A percentile compares a stretch with the other conserved stretches of the same genome.
phyloP scores from a whole-genome alignment of 2,329 filamentous ascomycete genomes.

The Hypoxylon sp. region DNA sequence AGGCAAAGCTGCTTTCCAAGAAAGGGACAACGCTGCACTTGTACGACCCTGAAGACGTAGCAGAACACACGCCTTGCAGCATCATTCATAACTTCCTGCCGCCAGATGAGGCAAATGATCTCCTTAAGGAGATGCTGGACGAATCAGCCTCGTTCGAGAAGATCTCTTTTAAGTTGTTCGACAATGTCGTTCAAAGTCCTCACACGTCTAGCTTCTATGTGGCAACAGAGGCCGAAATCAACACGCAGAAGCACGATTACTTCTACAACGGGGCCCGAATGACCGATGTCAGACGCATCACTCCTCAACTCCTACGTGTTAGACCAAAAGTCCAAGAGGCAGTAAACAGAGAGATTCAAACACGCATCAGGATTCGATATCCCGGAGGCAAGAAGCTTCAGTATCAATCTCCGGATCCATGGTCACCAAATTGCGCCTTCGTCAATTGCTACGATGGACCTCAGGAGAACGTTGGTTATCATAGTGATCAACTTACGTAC shows the following conservation, averaged over 20 bases:
- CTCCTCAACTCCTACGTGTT: constrained; percentile 78
- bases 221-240: constrained; percentile 76
- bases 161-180: constrained; percentile 86
- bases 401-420: constrained; percentile 78
- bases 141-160: constrained; percentile 79
- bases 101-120: constrained; percentile 73
- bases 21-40: constrained; percentile 88
- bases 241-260: constrained; percentile 81
- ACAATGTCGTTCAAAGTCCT: constrained; percentile 85
- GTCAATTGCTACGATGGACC: constrained; percentile 94
- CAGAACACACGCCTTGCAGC: constrained; percentile 86
- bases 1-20: constrained; percentile 69
- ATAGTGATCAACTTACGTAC: constrained; percentile 93
- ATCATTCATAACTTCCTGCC: constrained; percentile 93
- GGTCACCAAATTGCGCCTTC: constrained; percentile 90
- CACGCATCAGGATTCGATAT: constrained; percentile 76
- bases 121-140: constrained; percentile 80
- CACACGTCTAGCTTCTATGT: constrained; percentile 90
- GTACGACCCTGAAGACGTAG: constrained; percentile 84
- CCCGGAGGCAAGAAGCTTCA: constrained; percentile 78
- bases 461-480: constrained; percentile 87
- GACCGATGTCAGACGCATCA: constrained; percentile 81
- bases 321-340: constrained; percentile 76
- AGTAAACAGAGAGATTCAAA: constrained; percentile 82
- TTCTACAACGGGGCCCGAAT: constrained; percentile 84